Base-by-base conservation (phyloP, 305 asterid genomes). In the Salvia sclarea region DNA sequence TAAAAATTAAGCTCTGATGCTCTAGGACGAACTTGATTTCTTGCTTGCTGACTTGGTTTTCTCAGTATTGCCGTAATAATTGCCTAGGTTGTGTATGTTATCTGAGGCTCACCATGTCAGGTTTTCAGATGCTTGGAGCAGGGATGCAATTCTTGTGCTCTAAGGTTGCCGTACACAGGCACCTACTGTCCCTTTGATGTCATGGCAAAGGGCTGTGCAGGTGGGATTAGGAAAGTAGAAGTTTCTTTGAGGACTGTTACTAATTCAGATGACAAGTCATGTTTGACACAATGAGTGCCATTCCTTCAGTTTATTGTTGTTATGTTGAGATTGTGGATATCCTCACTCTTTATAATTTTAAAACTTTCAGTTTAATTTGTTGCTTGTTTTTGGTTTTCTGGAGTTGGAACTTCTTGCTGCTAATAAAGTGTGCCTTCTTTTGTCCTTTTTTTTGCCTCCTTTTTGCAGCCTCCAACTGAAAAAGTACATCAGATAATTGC, bases 51-150 rank as follows among this genome's bases (percentile, higher is more conserved):
- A 86, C 83, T 49, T 56, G 72, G 63, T 68, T 78, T 71, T 75
- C 75, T 77, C 79, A 66, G 78, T 79, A 79, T 83, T 85, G 85
- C 83, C 75, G 74, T 78, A 67, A 74, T 80, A 70, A 78, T 73
- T 76, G 81, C 78, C 79, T 45, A 78, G 80, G 84, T 68, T 72
- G 83, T 75, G 50, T 73, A 61, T 92, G 78, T 77, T 74, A 76
- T 86, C 82, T 79, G 82, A 88, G 93, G 94, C 88, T 90, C 88
- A 73, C 82, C 78, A 67, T 87, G 83, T 87, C 95, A 86, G 87
- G 91, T 87, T 91, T 89, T 91, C 98, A 93, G 96, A 93, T 87
- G 86, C 95, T 82, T 65, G 96, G 95, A 88, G 96, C 95, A 82
- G 86, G 76, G 88, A 74, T 73, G 91, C 85, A 79, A 88, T 80